Evolutionary conservation across 1,139 yeast genomes (phyloP), one percentile per base, ranked within the genome.

Genomic region (Lodderomyces parapsilosis): DNA sequence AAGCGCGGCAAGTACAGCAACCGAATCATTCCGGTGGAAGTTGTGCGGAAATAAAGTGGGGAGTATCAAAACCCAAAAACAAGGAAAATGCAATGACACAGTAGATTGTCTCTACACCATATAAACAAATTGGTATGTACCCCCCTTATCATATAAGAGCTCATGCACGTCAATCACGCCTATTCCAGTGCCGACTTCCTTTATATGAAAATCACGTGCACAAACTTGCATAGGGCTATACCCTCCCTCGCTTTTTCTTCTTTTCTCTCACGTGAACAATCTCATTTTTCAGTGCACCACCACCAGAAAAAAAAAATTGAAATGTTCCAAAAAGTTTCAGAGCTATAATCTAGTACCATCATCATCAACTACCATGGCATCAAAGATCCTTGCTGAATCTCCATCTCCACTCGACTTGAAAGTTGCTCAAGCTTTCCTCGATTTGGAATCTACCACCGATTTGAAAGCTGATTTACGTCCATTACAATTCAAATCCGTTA

Each of bases 401-500:
- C 98, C 98, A 79, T 74, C 93, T 72, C 98, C 93, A 80, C 89
- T 93, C 78, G 99, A 93, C 82, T 89, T 93, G 78, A 96, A 93
- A 82, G 96, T 93, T 73, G 98, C 97, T 67, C 98, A 93, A 83
- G 97, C 99, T 67, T 89, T 93, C 74, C 75, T 85, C 68, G 99
- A 93, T 81, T 85, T 93, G 77, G 99, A 94, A 83, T 77, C 83
- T 71, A 84, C 90, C 78, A 82, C 95, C 68, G 99, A 93, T 74
- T 81, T 91, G 74, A 91, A 91, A 86, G 93, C 96, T 66, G 97
- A 90, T 67, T 85, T 93, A 76, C 90, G 98, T 83, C 90, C 96
- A 59, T 86, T 93, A 76, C 98, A 93, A 81, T 89, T 93, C 91
- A 89, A 91, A 82, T 85, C 96, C 67, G 91, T 91, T 78, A 89